Evolutionary conservation across 2,329 filamentous ascomycete species (phyloP).

Genomic region (Trichoderma sp.): DNA sequence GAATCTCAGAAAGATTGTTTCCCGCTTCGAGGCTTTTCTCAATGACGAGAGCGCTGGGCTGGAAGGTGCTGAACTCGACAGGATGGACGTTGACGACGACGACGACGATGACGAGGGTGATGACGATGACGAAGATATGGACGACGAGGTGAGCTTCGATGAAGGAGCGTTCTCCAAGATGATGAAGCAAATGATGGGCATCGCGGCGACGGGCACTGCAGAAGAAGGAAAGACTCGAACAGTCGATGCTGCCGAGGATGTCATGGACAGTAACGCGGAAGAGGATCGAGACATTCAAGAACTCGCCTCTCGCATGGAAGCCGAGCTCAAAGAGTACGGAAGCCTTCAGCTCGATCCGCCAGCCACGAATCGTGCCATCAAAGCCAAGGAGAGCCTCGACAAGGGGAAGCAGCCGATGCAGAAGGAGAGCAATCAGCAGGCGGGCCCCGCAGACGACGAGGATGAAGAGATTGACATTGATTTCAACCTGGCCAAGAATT

Average conservation of each 20-base stretch:
- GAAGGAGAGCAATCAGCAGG: slow-evolving; percentile 37
- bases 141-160: slow-evolving; percentile 66
- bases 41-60: slow-evolving; percentile 80
- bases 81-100: slow-evolving; percentile 66
- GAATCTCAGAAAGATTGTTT: slow-evolving; percentile 87
- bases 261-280: slow-evolving; percentile 49
- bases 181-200: slow-evolving; percentile 91
- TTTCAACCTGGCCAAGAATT: slow-evolving; percentile 84
- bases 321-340: slow-evolving; percentile 69
- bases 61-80: slow-evolving; percentile 74
- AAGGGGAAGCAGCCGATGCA: slow-evolving; percentile 18
- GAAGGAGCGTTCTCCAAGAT: slow-evolving; percentile 82
- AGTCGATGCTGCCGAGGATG: neutral
- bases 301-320: slow-evolving; percentile 70
- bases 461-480: slow-evolving; percentile 73
- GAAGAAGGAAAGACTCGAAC: neutral
- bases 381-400: slow-evolving; percentile 21
- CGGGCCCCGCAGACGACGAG: neutral
- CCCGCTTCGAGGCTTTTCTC: slow-evolving; percentile 88
- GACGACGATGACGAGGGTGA: slow-evolving; percentile 54
- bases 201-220: slow-evolving; percentile 42
- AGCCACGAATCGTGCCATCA: neutral
- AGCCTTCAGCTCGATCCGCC: slow-evolving; percentile 59
- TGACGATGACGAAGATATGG: slow-evolving; percentile 63
- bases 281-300: slow-evolving; percentile 62